Percentiles rank a stretch among this genome's conserved stretches.
Conservation (phyloP, 2,329 filamentous ascomycete species). For the Penicillium corylophilum region DNA sequence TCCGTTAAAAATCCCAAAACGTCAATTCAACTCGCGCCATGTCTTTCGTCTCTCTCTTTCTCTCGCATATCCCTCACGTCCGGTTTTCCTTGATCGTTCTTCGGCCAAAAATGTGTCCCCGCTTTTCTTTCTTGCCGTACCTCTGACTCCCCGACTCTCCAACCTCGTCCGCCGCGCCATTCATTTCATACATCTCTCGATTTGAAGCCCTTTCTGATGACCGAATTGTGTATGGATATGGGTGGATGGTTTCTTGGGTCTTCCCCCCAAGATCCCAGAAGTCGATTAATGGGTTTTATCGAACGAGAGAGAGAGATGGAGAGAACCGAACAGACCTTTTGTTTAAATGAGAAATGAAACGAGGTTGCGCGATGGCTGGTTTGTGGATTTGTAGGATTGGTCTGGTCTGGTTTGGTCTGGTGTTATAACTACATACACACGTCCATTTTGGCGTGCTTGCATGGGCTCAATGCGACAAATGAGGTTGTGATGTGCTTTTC, state of each 20-base stretch:
- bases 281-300: conserved; percentile 18
- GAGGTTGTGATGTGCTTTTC: conserved; percentile 31
- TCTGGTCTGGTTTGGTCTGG: conserved; percentile 29
- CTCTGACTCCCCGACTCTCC: conserved; percentile 23
- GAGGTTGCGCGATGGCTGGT: conserved; percentile 28
- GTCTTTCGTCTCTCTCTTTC: conserved; percentile 29
- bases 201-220: conserved; percentile 11
- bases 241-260: conserved; percentile 18
- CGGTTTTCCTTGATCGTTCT: conserved; percentile 27
- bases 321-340: conserved; percentile 26
- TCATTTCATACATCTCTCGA: conserved; percentile 14
- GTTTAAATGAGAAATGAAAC: conserved; percentile 28
- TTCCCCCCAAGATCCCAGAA: conserved; percentile 18
- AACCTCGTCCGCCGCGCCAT: conserved; percentile 25
- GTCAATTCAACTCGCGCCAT: conserved; percentile 25
- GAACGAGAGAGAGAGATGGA: conserved; percentile 28
- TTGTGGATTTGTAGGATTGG: conserved; percentile 22
- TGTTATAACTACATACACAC: conserved; percentile 30
- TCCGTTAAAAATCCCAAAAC: conserved; percentile 66
- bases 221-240: conserved; percentile 15
- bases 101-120: conserved; percentile 28
- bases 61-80: conserved; percentile 30
- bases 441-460: conserved; percentile 25
- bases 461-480: conserved; percentile 36
- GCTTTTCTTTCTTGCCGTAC: conserved; percentile 26